phyloP scores from a whole-genome alignment of 345 rosid species.

The Camelina neglecta region DNA sequence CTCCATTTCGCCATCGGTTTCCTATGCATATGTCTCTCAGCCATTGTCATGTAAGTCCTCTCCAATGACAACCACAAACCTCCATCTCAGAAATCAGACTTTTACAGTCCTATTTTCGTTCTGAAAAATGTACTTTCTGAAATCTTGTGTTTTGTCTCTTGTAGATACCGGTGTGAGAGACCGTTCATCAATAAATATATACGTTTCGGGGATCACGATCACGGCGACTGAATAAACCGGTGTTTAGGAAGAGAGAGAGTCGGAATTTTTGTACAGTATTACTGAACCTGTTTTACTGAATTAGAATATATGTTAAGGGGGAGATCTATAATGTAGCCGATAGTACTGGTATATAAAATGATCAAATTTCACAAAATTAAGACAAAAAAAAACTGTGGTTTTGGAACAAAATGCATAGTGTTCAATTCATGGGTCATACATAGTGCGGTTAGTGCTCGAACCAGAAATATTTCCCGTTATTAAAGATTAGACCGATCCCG shows the following conservation, averaged over 20 bases:
- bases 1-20: conserved; percentile 57
- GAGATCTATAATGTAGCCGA: no score
- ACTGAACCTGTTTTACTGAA: no score
- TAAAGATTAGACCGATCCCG: neutral
- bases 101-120: neutral
- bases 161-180: conserved; percentile 72
- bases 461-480: neutral
- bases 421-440: neutral
- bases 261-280: neutral
- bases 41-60: conserved; percentile 63
- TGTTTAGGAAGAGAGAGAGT: neutral
- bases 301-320: no score
- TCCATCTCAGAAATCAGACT: neutral
- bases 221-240: conserved; percentile 45
- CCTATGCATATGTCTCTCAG: conserved; percentile 54
- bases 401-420: no score
- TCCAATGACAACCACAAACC: neutral
- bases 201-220: conserved; percentile 62
- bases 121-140: neutral
- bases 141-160: neutral
- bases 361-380: no score
- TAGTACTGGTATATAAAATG: no score
- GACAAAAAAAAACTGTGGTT: no score
- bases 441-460: neutral
- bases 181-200: conserved; percentile 65